Evolutionary conservation across 495 filamentous ascomycete species (phyloP), one percentile per base, ranked within the genome.

Genomic region (Xylaria flabelliformis): DNA sequence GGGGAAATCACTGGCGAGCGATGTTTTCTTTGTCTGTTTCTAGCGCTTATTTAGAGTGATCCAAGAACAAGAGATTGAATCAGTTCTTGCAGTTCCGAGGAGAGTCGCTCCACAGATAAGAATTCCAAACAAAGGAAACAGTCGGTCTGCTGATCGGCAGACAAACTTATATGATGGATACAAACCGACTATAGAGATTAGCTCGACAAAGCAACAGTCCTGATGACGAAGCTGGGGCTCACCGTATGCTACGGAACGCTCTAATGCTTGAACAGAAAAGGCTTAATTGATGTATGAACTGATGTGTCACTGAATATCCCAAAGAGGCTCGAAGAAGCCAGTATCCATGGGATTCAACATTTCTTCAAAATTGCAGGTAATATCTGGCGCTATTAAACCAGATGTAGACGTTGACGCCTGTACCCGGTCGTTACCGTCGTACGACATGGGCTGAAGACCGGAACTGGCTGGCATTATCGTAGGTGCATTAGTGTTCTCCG

Each of bases 291-390:
- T 26, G 48, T 51, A 51, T n/a, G 2, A 51, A 51, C 15, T 34
- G n/a, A 15, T 13, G 26, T 41, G 32, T 63, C 17, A 63, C 15
- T 62, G 56, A 12, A 53, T 48, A 41, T 51, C 67, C 29, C 34
- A 41, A 70, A 50, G 19, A 24, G 0, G 34, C 17, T 70, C 67
- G 10, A 70, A 41, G 24, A 62, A 70, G 17, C 29, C 44, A 1
- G 41, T 21, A 17, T 69, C 67, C 13, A 36, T 4, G 24, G 51
- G 32, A 56, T 58, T 44, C 36, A 26, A 6, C 21, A 51, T 21
- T 44, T 56, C 65, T 21, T 67, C 65, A 29, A 69, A 46, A 29
- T 7, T 48, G 24, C 10, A 26, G 21, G 53, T 50, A 34, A 39
- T 61, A 12, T 61, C 67, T 48, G 26, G 21, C 3, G 10, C 19